phyloP scores from a whole-genome alignment of 306 rosid genomes.

The Ochetophila trinervis region DNA sequence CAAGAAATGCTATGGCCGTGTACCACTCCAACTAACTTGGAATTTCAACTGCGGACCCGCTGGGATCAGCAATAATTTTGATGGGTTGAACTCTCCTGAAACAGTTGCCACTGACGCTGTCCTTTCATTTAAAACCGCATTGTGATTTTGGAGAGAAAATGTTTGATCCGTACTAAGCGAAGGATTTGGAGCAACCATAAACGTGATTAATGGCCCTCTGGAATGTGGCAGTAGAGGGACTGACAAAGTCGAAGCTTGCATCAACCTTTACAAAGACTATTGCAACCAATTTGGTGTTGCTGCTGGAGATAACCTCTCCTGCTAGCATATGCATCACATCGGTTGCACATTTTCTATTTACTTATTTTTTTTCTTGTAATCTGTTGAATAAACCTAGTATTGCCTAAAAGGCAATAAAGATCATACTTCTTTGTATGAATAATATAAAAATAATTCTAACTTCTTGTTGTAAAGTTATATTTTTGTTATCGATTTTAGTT shows the following conservation, averaged over 20 bases:
- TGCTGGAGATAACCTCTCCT: conserved; percentile 27
- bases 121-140: conserved; percentile 16
- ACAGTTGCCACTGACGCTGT: conserved; percentile 11
- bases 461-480: no score
- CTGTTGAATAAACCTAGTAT: no score
- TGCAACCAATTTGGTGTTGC: conserved; percentile 21
- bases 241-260: conserved; percentile 7
- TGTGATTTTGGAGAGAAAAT: conserved; percentile 32
- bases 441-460: no score
- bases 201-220: conserved; percentile 16
- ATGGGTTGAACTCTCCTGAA: conserved; percentile 23
- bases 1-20: conserved; percentile 24
- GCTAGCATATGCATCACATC: conserved; percentile 1
- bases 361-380: no score
- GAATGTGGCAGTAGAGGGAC: conserved; percentile 15
- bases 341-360: no score
- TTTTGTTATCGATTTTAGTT: background rate
- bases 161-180: conserved; percentile 9
- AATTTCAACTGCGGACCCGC: conserved; percentile 29
- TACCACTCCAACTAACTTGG: conserved; percentile 30
- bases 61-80: conserved; percentile 12
- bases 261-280: conserved; percentile 14
- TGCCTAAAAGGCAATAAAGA: no score
- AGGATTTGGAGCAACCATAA: conserved; percentile 35
- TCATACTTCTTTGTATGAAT: no score